Conservation (phyloP, 495 filamentous ascomycete species). For the Aspergillus leporis region DNA sequence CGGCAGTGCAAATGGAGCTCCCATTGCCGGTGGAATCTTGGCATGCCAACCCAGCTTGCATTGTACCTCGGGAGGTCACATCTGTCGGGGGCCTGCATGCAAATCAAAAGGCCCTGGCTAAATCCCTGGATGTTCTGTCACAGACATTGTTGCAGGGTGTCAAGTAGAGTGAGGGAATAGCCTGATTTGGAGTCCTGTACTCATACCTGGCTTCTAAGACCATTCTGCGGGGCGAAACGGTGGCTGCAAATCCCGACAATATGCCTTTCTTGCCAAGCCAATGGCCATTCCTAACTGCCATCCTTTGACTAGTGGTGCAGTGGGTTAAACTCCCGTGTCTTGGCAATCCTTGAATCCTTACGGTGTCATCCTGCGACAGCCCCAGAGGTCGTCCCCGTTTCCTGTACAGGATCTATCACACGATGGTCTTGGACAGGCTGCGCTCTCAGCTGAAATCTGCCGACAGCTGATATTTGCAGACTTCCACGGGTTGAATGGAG, state of each 20-base stretch:
- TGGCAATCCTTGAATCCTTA: background rate
- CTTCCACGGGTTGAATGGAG: too few relatives aligned
- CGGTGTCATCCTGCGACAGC: background rate
- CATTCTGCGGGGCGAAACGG: background rate
- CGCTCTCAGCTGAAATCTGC: too few relatives aligned
- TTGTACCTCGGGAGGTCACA: background rate
- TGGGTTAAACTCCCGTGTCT: background rate
- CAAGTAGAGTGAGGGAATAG: background rate
- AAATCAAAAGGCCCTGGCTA: constrained; percentile 2
- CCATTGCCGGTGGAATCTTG: constrained; percentile 1
- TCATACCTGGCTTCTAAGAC: background rate
- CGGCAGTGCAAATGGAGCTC: background rate
- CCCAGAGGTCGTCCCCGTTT: background rate
- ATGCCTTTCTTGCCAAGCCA: too few relatives aligned
- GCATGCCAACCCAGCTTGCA: constrained; percentile 2
- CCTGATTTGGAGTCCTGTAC: background rate
- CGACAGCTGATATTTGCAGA: too few relatives aligned
- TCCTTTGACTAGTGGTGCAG: background rate
- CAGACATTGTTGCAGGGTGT: constrained; percentile 7
- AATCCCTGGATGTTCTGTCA: background rate
- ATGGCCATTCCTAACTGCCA: background rate
- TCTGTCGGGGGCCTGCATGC: background rate
- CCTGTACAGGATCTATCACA: background rate
- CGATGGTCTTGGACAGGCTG: background rate
- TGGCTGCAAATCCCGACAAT: too few relatives aligned